Percentiles rank a stretch among this genome's conserved stretches.
These are phyloP conservation scores for Phytophthora hybrid DNA, from an alignment of 352 stramenopile species.

Conservation along the genomic window DNA sequence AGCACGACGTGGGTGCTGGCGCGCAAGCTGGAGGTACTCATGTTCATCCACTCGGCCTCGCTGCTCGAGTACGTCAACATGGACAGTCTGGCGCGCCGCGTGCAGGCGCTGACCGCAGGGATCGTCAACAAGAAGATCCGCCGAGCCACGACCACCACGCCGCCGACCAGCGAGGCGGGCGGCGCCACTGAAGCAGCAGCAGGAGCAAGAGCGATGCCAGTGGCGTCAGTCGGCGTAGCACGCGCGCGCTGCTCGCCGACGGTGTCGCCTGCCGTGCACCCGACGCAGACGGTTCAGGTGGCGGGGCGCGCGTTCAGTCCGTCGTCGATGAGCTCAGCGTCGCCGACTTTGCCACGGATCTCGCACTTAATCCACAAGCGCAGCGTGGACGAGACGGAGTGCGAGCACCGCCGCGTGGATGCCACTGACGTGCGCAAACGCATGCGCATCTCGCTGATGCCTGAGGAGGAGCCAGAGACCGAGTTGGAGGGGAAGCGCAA, in stretches of 20 bases:
- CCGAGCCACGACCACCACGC: constrained; percentile 40
- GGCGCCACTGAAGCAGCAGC: too few relatives aligned
- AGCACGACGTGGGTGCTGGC: constrained; percentile 78
- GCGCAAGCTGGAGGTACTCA: constrained; percentile 83
- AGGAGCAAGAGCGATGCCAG: too few relatives aligned
- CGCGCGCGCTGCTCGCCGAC: constrained; percentile 19
- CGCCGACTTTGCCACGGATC: constrained; percentile 41
- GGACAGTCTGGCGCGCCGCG: constrained; percentile 77
- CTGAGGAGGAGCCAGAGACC: constrained; percentile 18
- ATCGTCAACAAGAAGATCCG: constrained; percentile 91
- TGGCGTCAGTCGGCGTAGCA: not conserved
- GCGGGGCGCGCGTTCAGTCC: constrained; percentile 14
- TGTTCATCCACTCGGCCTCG: constrained; percentile 86
- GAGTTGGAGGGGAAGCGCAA: constrained; percentile 39
- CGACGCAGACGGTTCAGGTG: constrained; percentile 10
- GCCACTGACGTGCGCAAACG: constrained; percentile 22
- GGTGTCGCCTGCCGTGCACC: constrained; percentile 32
- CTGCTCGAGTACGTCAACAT: constrained; percentile 85
- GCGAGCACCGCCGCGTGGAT: not conserved
- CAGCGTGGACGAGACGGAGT: constrained; percentile 46
- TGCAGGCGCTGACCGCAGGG: constrained; percentile 79
- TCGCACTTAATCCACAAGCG: constrained; percentile 53
- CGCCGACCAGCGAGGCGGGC: constrained; percentile 5
- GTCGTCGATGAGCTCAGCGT: constrained; percentile 10
- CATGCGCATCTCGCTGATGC: constrained; percentile 33